A percentile compares a stretch with the other conserved stretches of the same genome.
Evolutionary conservation across 1,284 basidiomycete genomes (phyloP).

Genomic region (Ganoderma resinaceum): DNA sequence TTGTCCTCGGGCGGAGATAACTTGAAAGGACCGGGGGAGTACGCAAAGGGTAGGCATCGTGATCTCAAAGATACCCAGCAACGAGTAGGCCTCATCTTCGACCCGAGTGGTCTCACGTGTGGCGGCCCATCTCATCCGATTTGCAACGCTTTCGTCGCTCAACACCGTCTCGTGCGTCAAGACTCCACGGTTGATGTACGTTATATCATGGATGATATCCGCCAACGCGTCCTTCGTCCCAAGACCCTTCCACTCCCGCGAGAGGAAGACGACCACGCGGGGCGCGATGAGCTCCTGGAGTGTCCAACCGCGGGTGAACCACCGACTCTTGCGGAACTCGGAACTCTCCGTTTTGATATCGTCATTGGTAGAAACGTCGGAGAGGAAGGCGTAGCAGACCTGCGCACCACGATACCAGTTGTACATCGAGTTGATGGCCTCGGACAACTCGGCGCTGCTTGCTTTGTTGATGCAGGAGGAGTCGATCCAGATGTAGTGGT

Average conservation of each 20-base stretch:
- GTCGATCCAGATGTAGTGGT: slow-evolving; percentile 10
- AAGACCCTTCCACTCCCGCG: not conserved
- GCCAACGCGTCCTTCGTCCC: slow-evolving; percentile 6
- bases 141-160: not conserved
- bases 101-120: slow-evolving; percentile 2
- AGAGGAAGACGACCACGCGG: slow-evolving; percentile 2
- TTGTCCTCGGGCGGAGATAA: not conserved
- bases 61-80: slow-evolving; percentile 11
- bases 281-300: slow-evolving; percentile 16
- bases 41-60: slow-evolving; percentile 2
- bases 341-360: not conserved
- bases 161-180: not conserved
- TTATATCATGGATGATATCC: not conserved
- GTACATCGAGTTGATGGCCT: slow-evolving; percentile 18
- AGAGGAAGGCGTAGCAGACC: slow-evolving; percentile 13
- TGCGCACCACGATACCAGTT: slow-evolving; percentile 4
- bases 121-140: slow-evolving; percentile 11
- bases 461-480: slow-evolving; percentile 18
- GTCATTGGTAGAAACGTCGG: not conserved
- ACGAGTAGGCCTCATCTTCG: slow-evolving; percentile 11
- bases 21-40: not conserved
- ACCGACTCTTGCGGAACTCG: not conserved
- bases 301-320: slow-evolving; percentile 9
- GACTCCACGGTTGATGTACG: not conserved
- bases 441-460: slow-evolving; percentile 13